Evolutionary conservation across 2,329 filamentous ascomycete species (phyloP).

Genomic region (Ambrosiella xylebori): DNA sequence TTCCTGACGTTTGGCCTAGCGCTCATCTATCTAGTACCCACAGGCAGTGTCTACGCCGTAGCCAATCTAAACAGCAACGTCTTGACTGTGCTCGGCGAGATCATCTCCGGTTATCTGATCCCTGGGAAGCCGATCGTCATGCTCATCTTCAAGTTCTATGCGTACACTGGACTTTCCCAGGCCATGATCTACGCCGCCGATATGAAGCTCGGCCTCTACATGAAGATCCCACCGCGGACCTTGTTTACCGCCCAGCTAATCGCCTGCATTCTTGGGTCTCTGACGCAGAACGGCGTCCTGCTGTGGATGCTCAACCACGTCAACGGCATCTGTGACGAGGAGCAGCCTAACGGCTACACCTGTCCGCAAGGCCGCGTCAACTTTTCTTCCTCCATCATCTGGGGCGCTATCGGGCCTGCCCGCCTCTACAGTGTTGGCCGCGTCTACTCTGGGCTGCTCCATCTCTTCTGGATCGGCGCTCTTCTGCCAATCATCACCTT

Average conservation of each 20-base stretch:
- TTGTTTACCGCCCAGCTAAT: constrained; percentile 30
- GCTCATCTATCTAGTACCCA: constrained; percentile 24
- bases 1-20: constrained; percentile 25
- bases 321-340: constrained; percentile 30
- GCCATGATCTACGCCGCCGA: constrained; percentile 30
- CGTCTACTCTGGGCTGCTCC: constrained; percentile 32
- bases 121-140: constrained; percentile 30
- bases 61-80: constrained; percentile 30
- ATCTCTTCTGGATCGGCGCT: constrained; percentile 37
- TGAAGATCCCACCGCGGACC: constrained; percentile 34
- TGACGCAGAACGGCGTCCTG: constrained; percentile 23
- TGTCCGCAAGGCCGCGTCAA: constrained; percentile 42
- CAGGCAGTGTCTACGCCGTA: constrained; percentile 29
- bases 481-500: constrained; percentile 28
- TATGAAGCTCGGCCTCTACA: constrained; percentile 34
- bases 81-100: constrained; percentile 31
- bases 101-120: constrained; percentile 31
- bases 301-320: constrained; percentile 29
- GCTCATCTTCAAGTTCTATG: constrained; percentile 32
- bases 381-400: constrained; percentile 41
- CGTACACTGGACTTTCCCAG: constrained; percentile 29
- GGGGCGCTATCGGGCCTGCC: constrained; percentile 38
- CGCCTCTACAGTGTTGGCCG: constrained; percentile 21
- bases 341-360: constrained; percentile 32
- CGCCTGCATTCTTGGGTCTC: constrained; percentile 22